phyloP scores from a whole-genome alignment of 768 basidiomycete genomes.

The Tubosaeta brunneosetosa region DNA sequence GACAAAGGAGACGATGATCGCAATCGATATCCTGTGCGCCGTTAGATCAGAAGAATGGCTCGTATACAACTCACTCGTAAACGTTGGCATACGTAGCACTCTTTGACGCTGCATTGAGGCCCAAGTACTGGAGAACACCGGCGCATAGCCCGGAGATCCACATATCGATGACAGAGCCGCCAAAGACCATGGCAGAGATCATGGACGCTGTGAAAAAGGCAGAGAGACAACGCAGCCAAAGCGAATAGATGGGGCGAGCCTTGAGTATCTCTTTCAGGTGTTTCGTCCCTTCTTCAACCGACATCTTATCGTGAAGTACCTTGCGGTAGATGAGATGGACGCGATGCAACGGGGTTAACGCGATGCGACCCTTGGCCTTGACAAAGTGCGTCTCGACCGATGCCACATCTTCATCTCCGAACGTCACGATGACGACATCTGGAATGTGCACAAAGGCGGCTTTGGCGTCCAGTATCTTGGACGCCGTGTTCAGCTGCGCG shows the following conservation, averaged over 20 bases:
- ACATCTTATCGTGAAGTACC: constrained; percentile 80
- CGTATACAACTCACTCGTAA: constrained; percentile 75
- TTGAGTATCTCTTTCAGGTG: constrained; percentile 61
- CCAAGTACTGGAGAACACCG: constrained; percentile 70
- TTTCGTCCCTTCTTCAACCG: constrained; percentile 65
- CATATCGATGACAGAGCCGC: constrained; percentile 79
- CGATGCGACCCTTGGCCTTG: constrained; percentile 73
- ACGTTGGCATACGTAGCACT: constrained; percentile 92
- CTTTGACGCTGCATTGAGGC: constrained; percentile 76
- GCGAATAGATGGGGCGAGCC: constrained; percentile 63
- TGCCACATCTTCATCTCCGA: constrained; percentile 68
- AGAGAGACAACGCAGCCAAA: constrained; percentile 62
- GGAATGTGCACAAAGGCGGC: constrained; percentile 85
- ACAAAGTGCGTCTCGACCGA: constrained; percentile 83
- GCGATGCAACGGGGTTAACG: constrained; percentile 74
- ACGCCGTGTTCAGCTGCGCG: constrained; percentile 78
- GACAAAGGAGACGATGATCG: constrained; percentile 79
- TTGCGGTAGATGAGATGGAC: constrained; percentile 83
- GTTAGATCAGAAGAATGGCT: neutral
- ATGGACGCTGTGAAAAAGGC: constrained; percentile 76
- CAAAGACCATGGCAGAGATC: constrained; percentile 80
- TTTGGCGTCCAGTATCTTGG: constrained; percentile 70
- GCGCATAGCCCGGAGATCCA: constrained; percentile 71
- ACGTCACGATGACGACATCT: constrained; percentile 73
- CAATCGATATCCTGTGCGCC: constrained; percentile 64